A percentile compares a stretch with the other conserved stretches of the same genome.
phyloP scores from a whole-genome alignment of 2,329 filamentous ascomycete species.

The Aspergillus neoniger region DNA sequence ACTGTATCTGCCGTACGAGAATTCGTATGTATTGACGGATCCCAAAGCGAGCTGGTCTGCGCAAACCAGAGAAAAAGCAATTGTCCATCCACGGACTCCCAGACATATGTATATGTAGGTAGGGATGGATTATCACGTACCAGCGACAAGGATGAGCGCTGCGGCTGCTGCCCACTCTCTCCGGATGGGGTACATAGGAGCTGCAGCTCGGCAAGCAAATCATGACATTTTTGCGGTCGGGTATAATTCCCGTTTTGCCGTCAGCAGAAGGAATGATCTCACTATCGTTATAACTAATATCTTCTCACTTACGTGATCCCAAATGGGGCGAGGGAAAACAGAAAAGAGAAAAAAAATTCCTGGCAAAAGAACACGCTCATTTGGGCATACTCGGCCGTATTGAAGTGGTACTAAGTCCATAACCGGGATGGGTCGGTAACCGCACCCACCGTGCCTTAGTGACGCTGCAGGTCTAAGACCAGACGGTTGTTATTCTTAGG shows the following conservation, averaged over 20 bases:
- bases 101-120: neutral
- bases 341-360: too few species aligned
- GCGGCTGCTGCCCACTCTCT: slow-evolving; percentile 3
- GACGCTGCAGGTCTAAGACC: slow-evolving; percentile 21
- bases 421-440: slow-evolving; percentile 3
- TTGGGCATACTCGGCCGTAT: neutral
- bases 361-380: neutral
- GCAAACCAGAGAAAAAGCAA: neutral
- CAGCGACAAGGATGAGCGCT: neutral
- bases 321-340: neutral
- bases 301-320: neutral
- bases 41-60: neutral
- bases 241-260: slow-evolving; percentile 2
- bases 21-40: neutral
- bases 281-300: neutral
- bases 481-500: slow-evolving; percentile 16
- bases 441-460: neutral
- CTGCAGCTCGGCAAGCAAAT: slow-evolving; percentile 1
- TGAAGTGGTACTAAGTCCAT: neutral
- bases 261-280: neutral
- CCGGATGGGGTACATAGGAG: slow-evolving; percentile 3
- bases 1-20: neutral
- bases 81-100: neutral
- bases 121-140: neutral
- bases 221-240: neutral